Evolutionary conservation across 2,329 filamentous ascomycete species (phyloP), one percentile per base, ranked within the genome.

Genomic region (Colletotrichum tropicale): DNA sequence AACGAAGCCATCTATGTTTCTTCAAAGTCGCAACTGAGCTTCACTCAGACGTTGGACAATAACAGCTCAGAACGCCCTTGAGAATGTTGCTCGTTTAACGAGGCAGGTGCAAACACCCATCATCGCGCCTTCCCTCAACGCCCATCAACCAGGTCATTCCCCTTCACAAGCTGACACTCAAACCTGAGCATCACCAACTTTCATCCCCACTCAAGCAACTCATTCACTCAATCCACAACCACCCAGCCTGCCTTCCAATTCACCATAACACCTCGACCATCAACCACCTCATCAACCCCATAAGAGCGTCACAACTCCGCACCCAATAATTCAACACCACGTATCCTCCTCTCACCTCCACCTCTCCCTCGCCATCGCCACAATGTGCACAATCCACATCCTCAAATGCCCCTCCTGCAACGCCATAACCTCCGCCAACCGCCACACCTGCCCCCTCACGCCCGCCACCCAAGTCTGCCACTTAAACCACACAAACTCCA

Each of bases 321-420:
- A 58, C 9, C 16, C 9, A 32, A 28, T 60, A 21, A 30, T 18
- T 1, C 4, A 61, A 5, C 55, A 18, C 15, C 26, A 30, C 24
- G n/a, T 48, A 48, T 13, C n/a, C 15, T 15, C 2, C 3, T 10
- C n/a, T 16, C 30, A 38, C 2, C 0, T 3, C 56, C 58, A 26
- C 15, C 2, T 6, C 28, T n/a, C 30, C n/a, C 13, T 32, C 24
- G 7, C 32, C 34, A 26, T 24, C 36, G 15, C 16, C 21, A 9
- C n/a, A 64, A 48, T 74, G 65, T 66, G 70, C 30, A 74, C 74
- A 64, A 48, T 69, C 58, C 71, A 61, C 65, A 34, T 70, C 24
- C 15, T 32, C 48, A 32, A 48, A 30, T 70, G 48, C 66, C 58
- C n/a, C 28, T n/a, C 52, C 36, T 43, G 71, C 55, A 15, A 24